Evolutionary conservation across 768 basidiomycete species (phyloP), one percentile per base, ranked within the genome.

Genomic region (Phaeolepiota aurea): DNA sequence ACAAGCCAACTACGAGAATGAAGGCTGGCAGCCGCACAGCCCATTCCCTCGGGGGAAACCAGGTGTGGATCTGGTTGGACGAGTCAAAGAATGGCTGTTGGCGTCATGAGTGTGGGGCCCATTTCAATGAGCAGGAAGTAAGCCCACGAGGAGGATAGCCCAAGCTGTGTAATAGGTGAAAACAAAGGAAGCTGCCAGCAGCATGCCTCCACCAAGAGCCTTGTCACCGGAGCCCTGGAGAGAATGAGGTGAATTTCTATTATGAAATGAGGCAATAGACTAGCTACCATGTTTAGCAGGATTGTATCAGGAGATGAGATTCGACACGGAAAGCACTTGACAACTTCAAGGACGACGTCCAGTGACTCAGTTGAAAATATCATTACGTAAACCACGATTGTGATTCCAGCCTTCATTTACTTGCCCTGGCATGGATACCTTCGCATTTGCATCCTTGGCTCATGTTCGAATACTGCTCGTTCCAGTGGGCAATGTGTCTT

Each of bases 91-190:
- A 90, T 4, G 93, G 93, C 81, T 82, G 41, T 30, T 44, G 43
- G 41, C 30, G 41, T 43, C 38, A 32, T 49, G 22, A 41, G 19
- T 19, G 7, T 5, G 15, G 20, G 9, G 21, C 14, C n/a, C 34
- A 14, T 13, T 13, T 20, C 28, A 12, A 10, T 9, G 19, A 5
- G 3, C 10, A 32, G 20, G 5, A 21, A 22, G 19, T 11, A 14
- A 14, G 61, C 83, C 52, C 48, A 91, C 92, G 40, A 93, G 73
- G 38, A 97, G 64, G 40, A 96, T 72, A 11, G 91, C 82, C 93
- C 93, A 97, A 19, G 74, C 70, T 1, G 93, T 91, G 60, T 97
- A 98, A 59, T 97, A 97, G 7, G 74, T 65, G 65, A 94, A 94
- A 25, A 87, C 76, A 32, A 78, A 58, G 4, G 76, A 72, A 22